Evolutionary conservation across 139 green algal species (phyloP), one percentile per base, ranked within the genome.

Genomic region (Chlamydomonas urium): DNA sequence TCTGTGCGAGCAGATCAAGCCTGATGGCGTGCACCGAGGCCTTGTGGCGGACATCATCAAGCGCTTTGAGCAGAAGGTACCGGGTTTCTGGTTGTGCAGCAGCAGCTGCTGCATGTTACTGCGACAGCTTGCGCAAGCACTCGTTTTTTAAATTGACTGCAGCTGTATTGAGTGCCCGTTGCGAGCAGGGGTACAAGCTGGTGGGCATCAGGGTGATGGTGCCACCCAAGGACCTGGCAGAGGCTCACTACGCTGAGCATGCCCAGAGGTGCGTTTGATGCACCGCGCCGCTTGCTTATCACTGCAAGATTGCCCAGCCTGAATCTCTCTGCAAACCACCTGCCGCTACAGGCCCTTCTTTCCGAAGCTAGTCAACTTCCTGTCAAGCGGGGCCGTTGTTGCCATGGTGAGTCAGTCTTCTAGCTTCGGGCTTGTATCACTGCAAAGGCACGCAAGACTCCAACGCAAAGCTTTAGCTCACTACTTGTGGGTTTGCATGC

Each of bases 41-140:
- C 80, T 90, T 34, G 77, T 92, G 8, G 78, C 81, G 48, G 84
- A 92, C 65, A 75, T 92, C 50, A 92, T 92, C 84, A 89, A 88
- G 76, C 81, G 85, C 67, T 92, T 92, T 71, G 88, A 93, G 81
- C 76, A 82, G 72, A 83, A 86, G 68, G 90, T 63, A 26, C 45
- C 21, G 45, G 45, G 45, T 56, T 56, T 56, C n/a, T n/a, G n/a
- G n/a, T n/a, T n/a, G n/a, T n/a, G n/a, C n/a, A n/a, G n/a, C n/a
- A n/a, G n/a, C n/a, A n/a, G n/a, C n/a, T n/a, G n/a, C n/a, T n/a
- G n/a, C n/a, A n/a, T n/a, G n/a, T n/a, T n/a, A n/a, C n/a, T n/a
- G n/a, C n/a, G n/a, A n/a, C n/a, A n/a, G n/a, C n/a, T n/a, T n/a
- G n/a, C n/a, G n/a, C n/a, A n/a, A n/a, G n/a, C n/a, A n/a, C n/a